These are phyloP conservation scores for Citrus reticulata DNA, from an alignment of 345 rosid genomes.

Conservation along the genomic window DNA sequence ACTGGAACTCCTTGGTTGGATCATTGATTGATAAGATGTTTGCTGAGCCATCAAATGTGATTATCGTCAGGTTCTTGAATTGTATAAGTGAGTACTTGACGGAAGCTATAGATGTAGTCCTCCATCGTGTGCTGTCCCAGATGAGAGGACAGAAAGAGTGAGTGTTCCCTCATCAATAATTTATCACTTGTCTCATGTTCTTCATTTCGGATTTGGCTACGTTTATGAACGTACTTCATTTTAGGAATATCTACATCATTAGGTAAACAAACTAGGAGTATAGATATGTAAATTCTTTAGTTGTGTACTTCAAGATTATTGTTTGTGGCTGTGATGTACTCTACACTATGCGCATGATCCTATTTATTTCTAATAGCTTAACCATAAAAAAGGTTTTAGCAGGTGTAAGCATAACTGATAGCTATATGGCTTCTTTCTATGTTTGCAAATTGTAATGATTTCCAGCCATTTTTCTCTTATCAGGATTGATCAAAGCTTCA, in stretches of 20 bases:
- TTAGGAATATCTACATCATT: background rate
- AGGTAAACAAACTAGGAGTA: background rate
- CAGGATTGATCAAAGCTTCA: conserved; percentile 39
- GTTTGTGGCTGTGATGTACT: background rate
- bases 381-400: too few species aligned
- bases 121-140: conserved; percentile 48
- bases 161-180: conserved; percentile 11
- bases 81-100: conserved; percentile 63
- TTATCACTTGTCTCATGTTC: background rate
- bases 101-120: conserved; percentile 51
- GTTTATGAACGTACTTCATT: background rate
- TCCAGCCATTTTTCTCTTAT: conserved; percentile 3
- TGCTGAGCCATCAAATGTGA: conserved; percentile 83
- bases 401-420: background rate
- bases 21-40: conserved; percentile 83
- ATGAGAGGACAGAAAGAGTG: conserved; percentile 66
- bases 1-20: conserved; percentile 61
- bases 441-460: background rate
- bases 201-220: background rate
- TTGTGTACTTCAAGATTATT: background rate
- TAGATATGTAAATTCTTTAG: background rate
- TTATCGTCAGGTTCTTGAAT: conserved; percentile 72
- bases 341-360: background rate
- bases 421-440: background rate
- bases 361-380: background rate